phyloP scores from a whole-genome alignment of 805 yeast genomes.

The Yarrowia sp. region DNA sequence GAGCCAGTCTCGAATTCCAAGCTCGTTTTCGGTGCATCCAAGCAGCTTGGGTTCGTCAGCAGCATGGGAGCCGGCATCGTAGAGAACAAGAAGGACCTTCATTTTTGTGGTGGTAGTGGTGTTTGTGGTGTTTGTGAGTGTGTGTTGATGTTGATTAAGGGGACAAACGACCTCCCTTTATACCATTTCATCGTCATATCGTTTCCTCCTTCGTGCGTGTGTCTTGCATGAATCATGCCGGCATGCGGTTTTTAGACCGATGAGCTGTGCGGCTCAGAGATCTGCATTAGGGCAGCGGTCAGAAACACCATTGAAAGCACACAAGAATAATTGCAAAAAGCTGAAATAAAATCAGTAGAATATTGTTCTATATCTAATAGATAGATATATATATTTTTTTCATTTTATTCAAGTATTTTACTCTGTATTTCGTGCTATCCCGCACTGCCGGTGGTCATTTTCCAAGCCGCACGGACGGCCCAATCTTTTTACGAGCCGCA shows the following conservation, averaged over 20 bases:
- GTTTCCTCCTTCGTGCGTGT: neutral
- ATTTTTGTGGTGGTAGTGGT: slow-evolving; percentile 13
- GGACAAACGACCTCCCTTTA: neutral
- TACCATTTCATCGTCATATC: neutral
- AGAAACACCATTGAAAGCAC: too few species aligned
- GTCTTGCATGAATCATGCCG: neutral
- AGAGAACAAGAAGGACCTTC: slow-evolving; percentile 56
- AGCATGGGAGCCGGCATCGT: slow-evolving; percentile 59
- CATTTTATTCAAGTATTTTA: too few species aligned
- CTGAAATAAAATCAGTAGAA: too few species aligned
- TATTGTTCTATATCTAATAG: too few species aligned
- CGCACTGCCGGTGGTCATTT: too few species aligned
- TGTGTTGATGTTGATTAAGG: neutral
- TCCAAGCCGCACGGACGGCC: too few species aligned
- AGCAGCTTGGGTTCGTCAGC: slow-evolving; percentile 56
- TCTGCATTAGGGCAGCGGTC: neutral
- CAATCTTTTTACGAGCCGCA: too few species aligned
- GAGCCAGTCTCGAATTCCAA: slow-evolving; percentile 65
- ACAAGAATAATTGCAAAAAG: too few species aligned
- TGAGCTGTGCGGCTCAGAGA: neutral
- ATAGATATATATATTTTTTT: too few species aligned
- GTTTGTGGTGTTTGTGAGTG: neutral
- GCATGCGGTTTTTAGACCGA: neutral
- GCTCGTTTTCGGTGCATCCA: slow-evolving; percentile 72
- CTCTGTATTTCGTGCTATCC: too few species aligned